A percentile compares a stretch with the other conserved stretches of the same genome.
phyloP scores from a whole-genome alignment of 73 alveolate genomes.

The Loxodes magnus region DNA sequence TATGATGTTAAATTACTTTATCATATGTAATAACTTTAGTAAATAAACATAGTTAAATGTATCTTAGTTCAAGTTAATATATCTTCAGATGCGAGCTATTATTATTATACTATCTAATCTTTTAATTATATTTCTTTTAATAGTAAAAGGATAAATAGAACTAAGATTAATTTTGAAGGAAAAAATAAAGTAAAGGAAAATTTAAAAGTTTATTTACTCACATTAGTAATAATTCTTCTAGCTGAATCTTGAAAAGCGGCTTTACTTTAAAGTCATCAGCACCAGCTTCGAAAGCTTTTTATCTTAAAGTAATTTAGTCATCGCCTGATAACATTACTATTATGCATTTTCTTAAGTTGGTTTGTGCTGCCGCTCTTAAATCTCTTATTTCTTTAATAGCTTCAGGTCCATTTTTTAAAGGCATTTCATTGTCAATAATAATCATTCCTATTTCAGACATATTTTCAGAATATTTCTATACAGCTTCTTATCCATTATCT shows the following conservation, averaged over 20 bases:
- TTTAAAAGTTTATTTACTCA: background rate
- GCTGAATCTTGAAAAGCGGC: background rate
- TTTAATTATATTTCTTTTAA: background rate
- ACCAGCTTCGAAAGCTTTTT: background rate
- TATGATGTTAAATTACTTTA: no score
- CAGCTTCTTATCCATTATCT: background rate
- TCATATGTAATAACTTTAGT: no score
- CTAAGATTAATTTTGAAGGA: background rate
- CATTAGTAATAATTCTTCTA: background rate
- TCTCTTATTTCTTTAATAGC: background rate
- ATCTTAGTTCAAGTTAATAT: no score
- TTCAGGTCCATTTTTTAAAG: background rate
- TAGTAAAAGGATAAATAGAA: background rate
- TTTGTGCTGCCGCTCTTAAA: background rate
- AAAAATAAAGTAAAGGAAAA: background rate
- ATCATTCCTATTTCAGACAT: background rate
- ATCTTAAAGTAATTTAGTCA: background rate
- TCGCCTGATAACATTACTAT: background rate
- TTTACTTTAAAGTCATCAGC: background rate
- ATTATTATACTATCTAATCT: background rate
- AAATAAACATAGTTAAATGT: no score
- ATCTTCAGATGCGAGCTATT: background rate
- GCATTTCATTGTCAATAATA: constrained; percentile 2
- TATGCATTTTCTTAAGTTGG: background rate
- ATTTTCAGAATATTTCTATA: background rate